phyloP scores from a whole-genome alignment of 306 rosid genomes.

The Pterocarpus santalinus region DNA sequence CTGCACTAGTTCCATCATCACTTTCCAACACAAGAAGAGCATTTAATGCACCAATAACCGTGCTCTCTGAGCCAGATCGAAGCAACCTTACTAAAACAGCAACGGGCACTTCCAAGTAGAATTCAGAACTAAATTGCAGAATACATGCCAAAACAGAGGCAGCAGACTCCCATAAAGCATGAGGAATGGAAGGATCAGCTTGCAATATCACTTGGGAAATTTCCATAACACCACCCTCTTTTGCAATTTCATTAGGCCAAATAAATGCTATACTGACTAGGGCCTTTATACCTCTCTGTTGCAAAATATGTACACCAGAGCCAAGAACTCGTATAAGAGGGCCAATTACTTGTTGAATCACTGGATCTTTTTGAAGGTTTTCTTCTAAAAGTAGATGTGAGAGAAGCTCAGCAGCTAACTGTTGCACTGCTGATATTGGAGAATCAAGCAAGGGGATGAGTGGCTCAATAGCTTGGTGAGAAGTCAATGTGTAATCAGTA shows the following conservation, averaged over 20 bases:
- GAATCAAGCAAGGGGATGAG: slow-evolving; percentile 94
- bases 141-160: slow-evolving; percentile 92
- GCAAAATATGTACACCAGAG: slow-evolving; percentile 90
- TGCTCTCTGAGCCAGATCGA: slow-evolving; percentile 92
- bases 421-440: slow-evolving; percentile 91
- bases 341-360: slow-evolving; percentile 90
- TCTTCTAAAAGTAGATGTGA: slow-evolving; percentile 94
- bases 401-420: slow-evolving; percentile 94
- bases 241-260: slow-evolving; percentile 99
- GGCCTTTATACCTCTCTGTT: slow-evolving; percentile 98
- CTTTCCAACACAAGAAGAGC: slow-evolving; percentile 96
- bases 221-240: slow-evolving; percentile 92
- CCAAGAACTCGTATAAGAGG: slow-evolving; percentile 94
- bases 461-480: slow-evolving; percentile 89
- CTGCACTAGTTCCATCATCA: slow-evolving; percentile 93
- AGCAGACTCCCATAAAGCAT: slow-evolving; percentile 97
- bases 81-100: slow-evolving; percentile 97
- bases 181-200: slow-evolving; percentile 95
- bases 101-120: slow-evolving; percentile 92
- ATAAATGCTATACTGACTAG: slow-evolving; percentile 85
- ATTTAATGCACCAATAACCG: slow-evolving; percentile 87
- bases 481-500: slow-evolving; percentile 79
- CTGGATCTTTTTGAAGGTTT: slow-evolving; percentile 91
- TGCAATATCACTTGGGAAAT: slow-evolving; percentile 90
- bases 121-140: slow-evolving; percentile 96